These are phyloP conservation scores for Cetradonia linearis DNA, from an alignment of 495 filamentous ascomycete genomes.

Conservation along the genomic window DNA sequence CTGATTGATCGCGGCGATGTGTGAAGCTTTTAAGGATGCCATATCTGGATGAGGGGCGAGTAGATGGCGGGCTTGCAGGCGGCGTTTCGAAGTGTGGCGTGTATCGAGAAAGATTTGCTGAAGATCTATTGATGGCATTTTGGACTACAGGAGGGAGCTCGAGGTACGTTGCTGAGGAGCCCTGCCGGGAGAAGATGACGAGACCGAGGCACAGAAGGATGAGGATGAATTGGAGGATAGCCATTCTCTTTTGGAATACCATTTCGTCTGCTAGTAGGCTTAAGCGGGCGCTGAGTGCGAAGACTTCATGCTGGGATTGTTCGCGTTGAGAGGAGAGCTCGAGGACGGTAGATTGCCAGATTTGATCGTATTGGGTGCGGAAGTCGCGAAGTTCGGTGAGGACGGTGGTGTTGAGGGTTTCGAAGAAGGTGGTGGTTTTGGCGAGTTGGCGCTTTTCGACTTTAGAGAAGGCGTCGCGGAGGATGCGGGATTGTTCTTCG, in stretches of 20 bases:
- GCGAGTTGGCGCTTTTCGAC: slow-evolving; percentile 80
- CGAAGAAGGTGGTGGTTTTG: slow-evolving; percentile 73
- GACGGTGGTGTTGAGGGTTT: slow-evolving; percentile 76
- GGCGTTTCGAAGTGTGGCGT: slow-evolving; percentile 35
- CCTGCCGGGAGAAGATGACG: slow-evolving; percentile 61
- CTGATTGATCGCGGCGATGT: slow-evolving; percentile 25
- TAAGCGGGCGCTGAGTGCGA: slow-evolving; percentile 70
- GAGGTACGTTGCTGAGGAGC: slow-evolving; percentile 32
- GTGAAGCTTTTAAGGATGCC: slow-evolving; percentile 21
- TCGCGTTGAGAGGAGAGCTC: slow-evolving; percentile 81
- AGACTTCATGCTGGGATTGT: slow-evolving; percentile 67
- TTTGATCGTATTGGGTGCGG: slow-evolving; percentile 80
- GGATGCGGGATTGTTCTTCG: slow-evolving; percentile 83
- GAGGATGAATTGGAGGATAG: slow-evolving; percentile 76
- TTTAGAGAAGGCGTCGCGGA: slow-evolving; percentile 82
- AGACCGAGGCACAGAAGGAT: slow-evolving; percentile 80
- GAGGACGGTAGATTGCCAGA: slow-evolving; percentile 89
- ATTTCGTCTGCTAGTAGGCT: slow-evolving; percentile 86
- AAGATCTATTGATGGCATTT: slow-evolving; percentile 44
- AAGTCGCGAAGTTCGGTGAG: slow-evolving; percentile 74
- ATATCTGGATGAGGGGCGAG: slow-evolving; percentile 35
- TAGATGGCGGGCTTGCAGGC: slow-evolving; percentile 37
- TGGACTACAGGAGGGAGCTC: slow-evolving; percentile 46
- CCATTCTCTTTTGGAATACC: slow-evolving; percentile 90
- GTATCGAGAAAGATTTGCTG: slow-evolving; percentile 24